A percentile compares a stretch with the other conserved stretches of the same genome.
These are phyloP conservation scores for Orychophragmus violaceus DNA, from an alignment of 345 rosid genomes.

Conservation along the genomic window DNA sequence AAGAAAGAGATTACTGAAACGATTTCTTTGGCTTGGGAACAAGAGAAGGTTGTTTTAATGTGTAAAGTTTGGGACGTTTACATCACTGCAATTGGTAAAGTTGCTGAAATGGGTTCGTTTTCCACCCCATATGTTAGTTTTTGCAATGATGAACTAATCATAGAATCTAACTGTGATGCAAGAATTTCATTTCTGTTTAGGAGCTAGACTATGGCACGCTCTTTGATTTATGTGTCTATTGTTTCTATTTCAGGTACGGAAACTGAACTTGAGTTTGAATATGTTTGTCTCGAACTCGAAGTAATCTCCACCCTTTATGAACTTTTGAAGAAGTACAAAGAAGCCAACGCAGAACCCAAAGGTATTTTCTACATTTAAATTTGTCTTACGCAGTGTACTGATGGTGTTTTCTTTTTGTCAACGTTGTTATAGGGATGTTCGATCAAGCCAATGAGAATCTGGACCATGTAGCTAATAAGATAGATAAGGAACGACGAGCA, in stretches of 20 bases:
- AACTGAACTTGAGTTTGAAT: constrained; percentile 86
- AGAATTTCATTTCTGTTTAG: background rate
- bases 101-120: background rate
- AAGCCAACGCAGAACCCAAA: constrained; percentile 44
- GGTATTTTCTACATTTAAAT: no score
- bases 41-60: background rate
- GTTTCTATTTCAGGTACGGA: constrained; percentile 77
- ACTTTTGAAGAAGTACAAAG: constrained; percentile 50
- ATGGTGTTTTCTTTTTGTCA: no score
- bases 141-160: background rate
- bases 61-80: constrained; percentile 6
- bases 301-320: constrained; percentile 63
- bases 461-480: constrained; percentile 76
- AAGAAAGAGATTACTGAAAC: no score
- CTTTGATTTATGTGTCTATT: background rate
- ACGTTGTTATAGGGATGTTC: constrained; percentile 18
- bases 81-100: background rate
- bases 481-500: constrained; percentile 56
- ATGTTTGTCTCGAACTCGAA: constrained; percentile 88
- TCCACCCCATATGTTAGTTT: background rate
- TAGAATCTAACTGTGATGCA: background rate
- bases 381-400: background rate
- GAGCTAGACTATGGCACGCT: background rate
- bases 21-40: background rate
- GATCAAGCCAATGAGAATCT: constrained; percentile 31